Evolutionary conservation across 1,139 yeast species (phyloP).

Genomic region (Pichia sp.): DNA sequence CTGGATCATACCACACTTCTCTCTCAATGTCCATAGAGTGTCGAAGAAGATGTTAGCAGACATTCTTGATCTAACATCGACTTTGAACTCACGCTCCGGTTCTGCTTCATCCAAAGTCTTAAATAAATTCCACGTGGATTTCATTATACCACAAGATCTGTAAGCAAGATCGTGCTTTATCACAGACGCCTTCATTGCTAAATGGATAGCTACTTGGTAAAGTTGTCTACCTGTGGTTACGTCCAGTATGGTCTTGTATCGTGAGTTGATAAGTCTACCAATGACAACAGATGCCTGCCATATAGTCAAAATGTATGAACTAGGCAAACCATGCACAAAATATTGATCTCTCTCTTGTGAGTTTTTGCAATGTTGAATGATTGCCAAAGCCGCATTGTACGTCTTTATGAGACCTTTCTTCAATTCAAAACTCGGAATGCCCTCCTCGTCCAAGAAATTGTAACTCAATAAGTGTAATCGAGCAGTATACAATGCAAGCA

Average conservation of each 20-base stretch:
- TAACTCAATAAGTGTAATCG: slow-evolving; percentile 76
- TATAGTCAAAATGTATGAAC: slow-evolving; percentile 67
- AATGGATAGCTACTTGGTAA: slow-evolving; percentile 61
- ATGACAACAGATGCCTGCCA: slow-evolving; percentile 93
- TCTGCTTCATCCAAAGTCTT: slow-evolving; percentile 44
- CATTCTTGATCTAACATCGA: slow-evolving; percentile 74
- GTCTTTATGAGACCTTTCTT: slow-evolving; percentile 70
- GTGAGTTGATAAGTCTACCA: slow-evolving; percentile 70
- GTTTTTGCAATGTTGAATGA: slow-evolving; percentile 58
- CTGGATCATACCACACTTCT: slow-evolving; percentile 79
- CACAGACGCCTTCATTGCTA: slow-evolving; percentile 75
- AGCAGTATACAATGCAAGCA: slow-evolving; percentile 61
- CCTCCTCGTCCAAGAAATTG: slow-evolving; percentile 63
- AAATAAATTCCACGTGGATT: slow-evolving; percentile 87
- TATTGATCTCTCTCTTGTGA: slow-evolving; percentile 54
- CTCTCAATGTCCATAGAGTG: slow-evolving; percentile 73
- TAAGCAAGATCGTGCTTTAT: slow-evolving; percentile 89
- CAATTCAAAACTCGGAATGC: slow-evolving; percentile 52
- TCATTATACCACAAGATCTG: slow-evolving; percentile 89
- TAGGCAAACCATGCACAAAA: slow-evolving; percentile 75
- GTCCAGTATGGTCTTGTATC: slow-evolving; percentile 60
- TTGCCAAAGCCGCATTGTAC: slow-evolving; percentile 69
- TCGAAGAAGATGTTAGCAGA: slow-evolving; percentile 91
- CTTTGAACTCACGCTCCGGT: slow-evolving; percentile 25
- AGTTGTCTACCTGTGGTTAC: slow-evolving; percentile 63